Percentiles rank a stretch among this genome's conserved stretches.
These are phyloP conservation scores for Coniochaeta sp. DNA, from an alignment of 2,329 filamentous ascomycete genomes.

Conservation along the genomic window DNA sequence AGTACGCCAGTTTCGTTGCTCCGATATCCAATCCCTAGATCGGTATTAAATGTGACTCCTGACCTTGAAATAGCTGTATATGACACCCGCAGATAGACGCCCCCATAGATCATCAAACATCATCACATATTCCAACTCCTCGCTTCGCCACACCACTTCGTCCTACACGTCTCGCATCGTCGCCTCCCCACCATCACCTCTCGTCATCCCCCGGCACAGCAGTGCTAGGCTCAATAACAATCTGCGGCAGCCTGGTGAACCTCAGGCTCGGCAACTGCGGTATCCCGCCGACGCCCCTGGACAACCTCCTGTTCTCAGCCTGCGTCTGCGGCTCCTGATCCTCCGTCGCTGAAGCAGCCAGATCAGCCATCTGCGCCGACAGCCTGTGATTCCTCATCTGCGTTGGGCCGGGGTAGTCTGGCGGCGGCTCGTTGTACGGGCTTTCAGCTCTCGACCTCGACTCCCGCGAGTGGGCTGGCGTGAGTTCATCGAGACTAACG, in stretches of 20 bases:
- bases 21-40: no score
- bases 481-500: slow-evolving; percentile 22
- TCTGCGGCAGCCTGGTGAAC: slow-evolving; percentile 44
- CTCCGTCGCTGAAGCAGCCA: slow-evolving; percentile 12
- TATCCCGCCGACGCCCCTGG: slow-evolving; percentile 29
- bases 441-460: slow-evolving; percentile 28
- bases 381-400: slow-evolving; percentile 23
- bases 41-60: no score
- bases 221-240: slow-evolving; percentile 50
- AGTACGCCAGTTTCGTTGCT: no score
- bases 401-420: slow-evolving; percentile 38
- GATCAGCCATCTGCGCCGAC: slow-evolving; percentile 23
- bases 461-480: slow-evolving; percentile 19
- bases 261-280: slow-evolving; percentile 48
- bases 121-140: not conserved
- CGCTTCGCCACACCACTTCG: no score
- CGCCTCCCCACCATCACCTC: not conserved
- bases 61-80: no score
- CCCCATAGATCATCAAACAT: not conserved
- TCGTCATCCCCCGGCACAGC: slow-evolving; percentile 21
- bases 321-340: slow-evolving; percentile 5
- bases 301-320: slow-evolving; percentile 10
- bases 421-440: slow-evolving; percentile 41
- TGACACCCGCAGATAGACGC: not conserved
- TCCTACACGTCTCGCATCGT: not conserved